These are phyloP conservation scores for Fusarium nygamai DNA, from an alignment of 2,329 filamentous ascomycete genomes.

Conservation along the genomic window DNA sequence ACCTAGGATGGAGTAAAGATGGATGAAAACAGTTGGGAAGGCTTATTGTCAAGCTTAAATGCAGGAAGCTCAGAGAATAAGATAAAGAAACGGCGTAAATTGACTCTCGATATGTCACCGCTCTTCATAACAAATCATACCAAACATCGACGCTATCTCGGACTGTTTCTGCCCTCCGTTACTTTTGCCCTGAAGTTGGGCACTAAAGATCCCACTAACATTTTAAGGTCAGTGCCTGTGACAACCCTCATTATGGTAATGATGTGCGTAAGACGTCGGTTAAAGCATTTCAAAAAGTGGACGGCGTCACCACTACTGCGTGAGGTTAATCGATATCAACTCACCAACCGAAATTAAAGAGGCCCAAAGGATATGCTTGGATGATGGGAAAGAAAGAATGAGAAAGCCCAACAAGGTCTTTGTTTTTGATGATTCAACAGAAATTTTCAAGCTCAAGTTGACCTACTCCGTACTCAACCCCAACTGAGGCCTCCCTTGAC, in stretches of 20 bases:
- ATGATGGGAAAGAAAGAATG: neutral
- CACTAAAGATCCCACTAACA: conserved; percentile 15
- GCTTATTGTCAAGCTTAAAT: neutral
- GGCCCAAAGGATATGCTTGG: neutral
- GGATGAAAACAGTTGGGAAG: neutral
- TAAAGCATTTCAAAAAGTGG: conserved; percentile 29
- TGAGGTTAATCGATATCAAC: conserved; percentile 26
- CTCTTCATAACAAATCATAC: neutral
- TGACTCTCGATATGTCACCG: neutral
- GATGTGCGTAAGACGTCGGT: conserved; percentile 27
- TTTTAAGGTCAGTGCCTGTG: conserved; percentile 6
- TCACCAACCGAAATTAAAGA: conserved; percentile 14
- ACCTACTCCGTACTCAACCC: neutral
- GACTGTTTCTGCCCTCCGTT: neutral
- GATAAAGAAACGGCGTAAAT: neutral
- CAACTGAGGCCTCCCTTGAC: conserved; percentile 2
- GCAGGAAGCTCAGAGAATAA: neutral
- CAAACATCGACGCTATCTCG: neutral
- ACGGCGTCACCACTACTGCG: conserved; percentile 22
- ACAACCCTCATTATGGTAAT: conserved; percentile 20
- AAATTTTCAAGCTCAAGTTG: neutral
- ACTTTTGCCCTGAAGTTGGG: conserved; percentile 10
- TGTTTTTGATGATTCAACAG: neutral
- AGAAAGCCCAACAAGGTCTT: neutral
- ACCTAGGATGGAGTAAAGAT: neutral